A percentile compares a stretch with the other conserved stretches of the same genome.
phyloP scores from a whole-genome alignment of 768 basidiomycete species.

The Tricholoma furcatifolium region DNA sequence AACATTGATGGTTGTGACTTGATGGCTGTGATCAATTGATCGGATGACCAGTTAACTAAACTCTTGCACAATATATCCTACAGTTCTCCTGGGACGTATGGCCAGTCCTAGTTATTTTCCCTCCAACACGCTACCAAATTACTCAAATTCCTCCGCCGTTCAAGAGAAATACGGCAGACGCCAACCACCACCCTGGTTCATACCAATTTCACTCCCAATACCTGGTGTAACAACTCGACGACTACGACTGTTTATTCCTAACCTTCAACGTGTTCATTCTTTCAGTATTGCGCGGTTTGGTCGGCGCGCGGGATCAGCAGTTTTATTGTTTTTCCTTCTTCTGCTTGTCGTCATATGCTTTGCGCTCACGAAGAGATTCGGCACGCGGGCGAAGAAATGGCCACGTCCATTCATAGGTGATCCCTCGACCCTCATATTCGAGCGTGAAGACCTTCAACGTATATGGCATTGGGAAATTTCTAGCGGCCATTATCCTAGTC shows the following conservation, averaged over 20 bases:
- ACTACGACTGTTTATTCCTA: constrained; percentile 58
- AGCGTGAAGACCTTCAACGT: constrained; percentile 75
- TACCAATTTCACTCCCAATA: constrained; percentile 57
- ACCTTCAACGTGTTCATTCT: constrained; percentile 59
- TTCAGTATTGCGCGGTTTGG: constrained; percentile 56
- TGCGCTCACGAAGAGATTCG: constrained; percentile 60
- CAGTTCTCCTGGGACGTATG: too few species aligned
- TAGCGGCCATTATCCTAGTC: constrained; percentile 92
- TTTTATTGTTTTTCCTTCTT: constrained; percentile 42
- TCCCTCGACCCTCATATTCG: constrained; percentile 71
- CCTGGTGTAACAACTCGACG: constrained; percentile 57
- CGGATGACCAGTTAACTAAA: neutral
- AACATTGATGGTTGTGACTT: neutral
- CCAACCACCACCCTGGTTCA: constrained; percentile 51
- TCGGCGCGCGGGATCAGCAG: constrained; percentile 51
- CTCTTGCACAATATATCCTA: neutral
- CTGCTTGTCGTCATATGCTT: constrained; percentile 52
- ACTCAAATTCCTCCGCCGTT: constrained; percentile 43
- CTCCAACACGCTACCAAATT: constrained; percentile 25
- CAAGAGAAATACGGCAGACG: constrained; percentile 64
- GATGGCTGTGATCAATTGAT: neutral
- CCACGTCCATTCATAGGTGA: constrained; percentile 54
- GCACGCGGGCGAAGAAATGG: constrained; percentile 62
- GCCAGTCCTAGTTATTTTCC: constrained; percentile 2
- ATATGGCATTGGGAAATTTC: constrained; percentile 97